phyloP scores from a whole-genome alignment of 805 yeast species.

The Tetrapisispora taiwanensis region DNA sequence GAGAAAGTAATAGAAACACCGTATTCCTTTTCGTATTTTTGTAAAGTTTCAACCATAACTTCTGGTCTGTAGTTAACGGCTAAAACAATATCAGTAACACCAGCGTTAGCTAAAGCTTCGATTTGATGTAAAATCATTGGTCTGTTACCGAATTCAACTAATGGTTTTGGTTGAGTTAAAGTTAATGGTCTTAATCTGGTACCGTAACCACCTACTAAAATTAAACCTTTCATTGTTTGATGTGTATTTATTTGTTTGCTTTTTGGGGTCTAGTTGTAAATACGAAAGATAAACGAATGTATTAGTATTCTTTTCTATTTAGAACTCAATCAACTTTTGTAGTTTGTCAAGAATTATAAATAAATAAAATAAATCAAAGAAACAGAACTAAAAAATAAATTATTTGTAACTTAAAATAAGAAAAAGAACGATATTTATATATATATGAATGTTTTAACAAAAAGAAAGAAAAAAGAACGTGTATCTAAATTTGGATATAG shows the following conservation, averaged over 20 bases:
- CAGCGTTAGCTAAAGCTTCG: constrained; percentile 95
- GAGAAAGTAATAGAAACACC: constrained; percentile 94
- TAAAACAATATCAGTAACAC: constrained; percentile 95
- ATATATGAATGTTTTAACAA: no score
- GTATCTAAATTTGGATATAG: not conserved
- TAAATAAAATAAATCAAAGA: no score
- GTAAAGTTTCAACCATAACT: constrained; percentile 91
- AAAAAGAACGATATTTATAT: no score
- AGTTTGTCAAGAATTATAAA: not conserved
- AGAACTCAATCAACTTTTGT: not conserved
- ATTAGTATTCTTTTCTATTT: not conserved
- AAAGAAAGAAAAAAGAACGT: no score
- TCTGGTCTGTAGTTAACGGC: constrained; percentile 99
- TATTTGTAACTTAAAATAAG: no score
- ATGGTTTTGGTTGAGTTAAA: constrained; percentile 88
- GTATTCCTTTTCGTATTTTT: constrained; percentile 88
- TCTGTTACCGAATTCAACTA: constrained; percentile 96
- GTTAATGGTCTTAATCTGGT: constrained; percentile 99
- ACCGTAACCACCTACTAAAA: constrained; percentile 99
- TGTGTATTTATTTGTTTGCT: no score
- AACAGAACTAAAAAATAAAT: no score
- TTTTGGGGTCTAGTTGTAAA: not conserved
- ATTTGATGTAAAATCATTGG: constrained; percentile 99
- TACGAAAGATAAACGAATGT: not conserved
- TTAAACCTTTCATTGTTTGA: constrained; percentile 76